Base-by-base conservation (phyloP, 2,329 filamentous ascomycete genomes). In the Ampelomyces quisqualis region DNA sequence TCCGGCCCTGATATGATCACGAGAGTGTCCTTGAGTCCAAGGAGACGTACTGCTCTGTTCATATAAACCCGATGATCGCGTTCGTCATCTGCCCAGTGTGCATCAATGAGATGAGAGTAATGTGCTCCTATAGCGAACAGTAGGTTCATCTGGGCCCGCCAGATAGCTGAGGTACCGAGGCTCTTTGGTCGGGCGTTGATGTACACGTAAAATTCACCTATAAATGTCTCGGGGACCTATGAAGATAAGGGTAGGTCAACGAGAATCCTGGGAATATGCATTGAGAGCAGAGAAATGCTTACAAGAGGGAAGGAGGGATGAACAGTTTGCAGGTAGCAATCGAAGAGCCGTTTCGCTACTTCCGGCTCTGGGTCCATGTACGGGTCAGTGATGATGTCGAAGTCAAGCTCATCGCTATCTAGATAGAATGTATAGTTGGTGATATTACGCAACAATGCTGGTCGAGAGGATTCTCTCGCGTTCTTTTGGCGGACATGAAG, bases 51-150 rank as follows among this genome's bases (percentile, higher is more conserved):
- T n/a, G 57, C 54, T 23, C 58, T 47, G 26, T 60, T 62, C 55
- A 70, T 70, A 38, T 70, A 73, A 2, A 69, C 36, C 11, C 66
- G 23, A 36, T 72, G 68, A 26, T 70, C 67, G 15, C 53, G 47
- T n/a, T 56, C 52, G 27, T 64, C 51, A 9, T 52, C 61, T 23
- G 42, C 49, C 57, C 57, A 65, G 0, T 56, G 52, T 5, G 57
- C 55, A 17, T 55, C 43, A 5, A 53, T 52, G 34, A 70, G 54
- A 38, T 68, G 58, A 5, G 65, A 65, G 43, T 68, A 65, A 34
- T 62, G 61, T 8, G 69, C 62, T 5, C 66, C 68, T n/a, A 73
- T 68, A 8, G 70, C 71, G 26, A 73, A 70, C 1, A 73, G 51
- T 9, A 73, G 31, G 32, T 73, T 72, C 42, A 73, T 34, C 3